Conservation (phyloP, 176 grass and related monocot species). For the Triticum timopheevii region DNA sequence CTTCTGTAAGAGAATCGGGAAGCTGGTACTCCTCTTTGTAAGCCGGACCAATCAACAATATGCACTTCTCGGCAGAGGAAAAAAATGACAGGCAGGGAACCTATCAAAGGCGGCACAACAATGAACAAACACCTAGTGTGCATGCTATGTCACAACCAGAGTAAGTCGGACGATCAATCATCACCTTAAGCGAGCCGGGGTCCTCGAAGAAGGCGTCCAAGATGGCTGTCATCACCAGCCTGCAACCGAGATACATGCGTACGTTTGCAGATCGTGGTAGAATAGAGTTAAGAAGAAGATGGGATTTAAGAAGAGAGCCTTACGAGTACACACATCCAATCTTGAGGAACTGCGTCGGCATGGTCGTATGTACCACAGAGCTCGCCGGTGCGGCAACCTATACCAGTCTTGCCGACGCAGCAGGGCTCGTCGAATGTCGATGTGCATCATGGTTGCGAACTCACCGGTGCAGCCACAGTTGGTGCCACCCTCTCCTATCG, state of each 20-base stretch:
- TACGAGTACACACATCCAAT: slow-evolving; percentile 81
- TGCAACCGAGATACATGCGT: slow-evolving; percentile 41
- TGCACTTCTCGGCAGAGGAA: slow-evolving; percentile 65
- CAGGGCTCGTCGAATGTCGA: too few relatives aligned
- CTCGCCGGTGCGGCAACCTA: too few relatives aligned
- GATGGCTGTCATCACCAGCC: slow-evolving; percentile 56
- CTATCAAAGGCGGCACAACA: slow-evolving; percentile 35
- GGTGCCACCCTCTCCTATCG: too few relatives aligned
- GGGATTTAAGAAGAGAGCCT: not conserved
- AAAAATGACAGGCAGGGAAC: slow-evolving; percentile 77
- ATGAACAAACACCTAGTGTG: slow-evolving; percentile 29
- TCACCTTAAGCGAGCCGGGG: slow-evolving; percentile 81
- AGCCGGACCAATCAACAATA: slow-evolving; percentile 77
- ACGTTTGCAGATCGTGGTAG: not conserved
- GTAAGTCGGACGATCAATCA: not conserved
- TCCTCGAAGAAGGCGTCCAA: slow-evolving; percentile 83
- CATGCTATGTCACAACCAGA: not conserved
- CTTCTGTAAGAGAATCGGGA: slow-evolving; percentile 63
- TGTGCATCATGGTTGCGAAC: too few relatives aligned
- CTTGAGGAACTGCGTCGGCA: slow-evolving; percentile 33
- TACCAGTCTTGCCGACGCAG: too few relatives aligned
- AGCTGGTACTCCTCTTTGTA: slow-evolving; percentile 86
- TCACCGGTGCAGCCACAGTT: too few relatives aligned
- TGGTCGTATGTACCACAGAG: too few relatives aligned
- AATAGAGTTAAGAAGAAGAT: not conserved